These are phyloP conservation scores for Oryza brachyantha DNA, from an alignment of 176 grass and related monocot species.

Conservation along the genomic window DNA sequence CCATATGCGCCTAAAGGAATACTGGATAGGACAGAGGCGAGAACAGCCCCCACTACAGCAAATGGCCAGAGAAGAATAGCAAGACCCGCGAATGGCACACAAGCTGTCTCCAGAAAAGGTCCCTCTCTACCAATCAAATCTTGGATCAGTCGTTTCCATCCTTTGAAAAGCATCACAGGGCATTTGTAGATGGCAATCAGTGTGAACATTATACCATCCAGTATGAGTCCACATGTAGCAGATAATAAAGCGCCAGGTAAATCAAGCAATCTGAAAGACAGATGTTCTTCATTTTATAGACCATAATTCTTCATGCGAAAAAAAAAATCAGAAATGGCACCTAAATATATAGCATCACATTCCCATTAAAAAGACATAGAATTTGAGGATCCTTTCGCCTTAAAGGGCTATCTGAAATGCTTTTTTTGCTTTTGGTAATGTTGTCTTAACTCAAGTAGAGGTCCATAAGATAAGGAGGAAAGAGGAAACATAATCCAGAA, in stretches of 20 bases:
- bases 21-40: constrained; percentile 74
- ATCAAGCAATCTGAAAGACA: constrained; percentile 52
- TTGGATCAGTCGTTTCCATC: constrained; percentile 81
- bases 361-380: background rate
- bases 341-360: constrained; percentile 11
- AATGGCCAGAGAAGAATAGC: constrained; percentile 97
- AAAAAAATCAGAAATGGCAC: background rate
- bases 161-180: constrained; percentile 98
- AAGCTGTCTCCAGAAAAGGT: constrained; percentile 91
- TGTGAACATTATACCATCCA: constrained; percentile 71
- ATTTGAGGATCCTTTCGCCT: background rate
- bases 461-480: background rate
- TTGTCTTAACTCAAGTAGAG: constrained; percentile 17
- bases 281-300: constrained; percentile 4
- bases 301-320: constrained; percentile 1
- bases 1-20: constrained; percentile 79
- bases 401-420: constrained; percentile 3
- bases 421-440: background rate
- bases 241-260: constrained; percentile 64
- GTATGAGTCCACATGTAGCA: constrained; percentile 56
- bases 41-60: constrained; percentile 70
- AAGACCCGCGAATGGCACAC: constrained; percentile 94
- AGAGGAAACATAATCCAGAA: no score
- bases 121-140: constrained; percentile 93
- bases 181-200: constrained; percentile 79